Evolutionary conservation across 1,139 yeast species (phyloP), one percentile per base, ranked within the genome.

Genomic region (Insectozyma bohioensis): DNA sequence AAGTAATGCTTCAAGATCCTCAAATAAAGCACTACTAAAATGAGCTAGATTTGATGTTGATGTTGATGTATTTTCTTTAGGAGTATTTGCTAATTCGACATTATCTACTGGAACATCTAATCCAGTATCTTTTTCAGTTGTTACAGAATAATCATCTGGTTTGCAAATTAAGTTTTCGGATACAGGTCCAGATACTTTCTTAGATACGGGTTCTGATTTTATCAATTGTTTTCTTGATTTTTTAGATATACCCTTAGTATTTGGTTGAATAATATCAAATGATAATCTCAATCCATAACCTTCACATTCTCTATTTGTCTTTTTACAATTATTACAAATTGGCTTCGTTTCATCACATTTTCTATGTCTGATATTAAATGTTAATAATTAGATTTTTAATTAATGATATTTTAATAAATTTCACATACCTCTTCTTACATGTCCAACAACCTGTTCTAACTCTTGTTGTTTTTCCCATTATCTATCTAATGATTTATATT

Each of bases 331-430:
- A 19, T 59, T 56, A 51, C 84, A 78, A 11, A 46, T 42, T 1
- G 84, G 84, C 44, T 72, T 74, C 0, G 61, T 56, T 44, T 78
- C 79, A 49, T 76, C 82, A 49, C 84, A 78, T 39, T 78, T 78
- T 31, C 75, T 54, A 36, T 73, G 66, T 37, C 77, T 61, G n/a
- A n/a, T n/a, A n/a, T n/a, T n/a, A n/a, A 27, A 6, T 7, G 33
- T 29, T 39, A 40, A 35, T 29, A 25, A 31, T 27, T 18, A 16
- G 18, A 16, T 17, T 16, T 26, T 24, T 19, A 23, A 17, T 26
- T 21, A 22, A 20, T 32, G 13, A 26, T 4, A 15, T 13, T 13
- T 13, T 11, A 21, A 12, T 20, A 14, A 13, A 18, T 10, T 19
- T 7, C 7, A 49, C 66, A 25, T 49, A 58, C 65, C 67, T 47